These are phyloP conservation scores for Aspergillus thermomutatus DNA, from an alignment of 2,329 filamentous ascomycete genomes.

Conservation along the genomic window DNA sequence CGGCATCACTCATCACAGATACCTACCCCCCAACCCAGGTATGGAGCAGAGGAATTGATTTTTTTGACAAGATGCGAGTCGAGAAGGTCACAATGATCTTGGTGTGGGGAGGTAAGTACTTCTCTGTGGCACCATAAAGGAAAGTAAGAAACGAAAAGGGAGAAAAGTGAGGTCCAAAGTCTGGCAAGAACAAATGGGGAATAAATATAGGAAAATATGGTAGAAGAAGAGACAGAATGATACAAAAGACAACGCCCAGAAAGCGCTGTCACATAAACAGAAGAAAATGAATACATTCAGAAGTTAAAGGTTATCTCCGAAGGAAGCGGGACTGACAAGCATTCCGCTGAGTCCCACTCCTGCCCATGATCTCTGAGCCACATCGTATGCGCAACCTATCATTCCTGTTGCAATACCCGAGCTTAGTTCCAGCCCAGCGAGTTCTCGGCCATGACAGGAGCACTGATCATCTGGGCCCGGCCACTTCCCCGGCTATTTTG, in stretches of 20 bases:
- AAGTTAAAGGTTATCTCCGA: slow-evolving; percentile 21
- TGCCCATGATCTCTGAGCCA: too few relatives aligned
- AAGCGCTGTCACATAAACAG: slow-evolving; percentile 1
- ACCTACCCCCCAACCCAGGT: slow-evolving; percentile 19
- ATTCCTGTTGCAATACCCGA: slow-evolving; percentile 5
- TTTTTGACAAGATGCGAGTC: slow-evolving; percentile 6
- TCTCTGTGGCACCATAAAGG: slow-evolving; percentile 17
- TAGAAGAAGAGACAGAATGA: slow-evolving; percentile 13
- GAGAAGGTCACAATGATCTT: slow-evolving; percentile 16
- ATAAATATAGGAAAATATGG: slow-evolving; percentile 30
- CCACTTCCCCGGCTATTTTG: slow-evolving; percentile 68
- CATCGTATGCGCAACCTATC: slow-evolving; percentile 14
- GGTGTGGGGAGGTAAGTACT: slow-evolving; percentile 9
- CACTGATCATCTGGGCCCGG: slow-evolving; percentile 73
- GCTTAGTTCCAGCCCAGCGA: slow-evolving; percentile 89
- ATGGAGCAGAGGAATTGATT: slow-evolving; percentile 11
- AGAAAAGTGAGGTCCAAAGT: slow-evolving; percentile 1
- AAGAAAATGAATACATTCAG: slow-evolving; percentile 20
- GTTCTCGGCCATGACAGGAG: slow-evolving; percentile 89
- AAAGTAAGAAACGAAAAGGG: slow-evolving; percentile 16
- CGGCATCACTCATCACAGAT: slow-evolving; percentile 22
- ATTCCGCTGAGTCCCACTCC: slow-evolving; percentile 2
- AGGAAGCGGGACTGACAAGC: neutral
- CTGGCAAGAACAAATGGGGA: slow-evolving; percentile 32
- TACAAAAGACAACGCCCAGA: slow-evolving; percentile 13